Percentiles rank a stretch among this genome's conserved stretches.
These are phyloP conservation scores for Moesziomyces antarcticus DNA, from an alignment of 1,284 basidiomycete genomes.

Conservation along the genomic window DNA sequence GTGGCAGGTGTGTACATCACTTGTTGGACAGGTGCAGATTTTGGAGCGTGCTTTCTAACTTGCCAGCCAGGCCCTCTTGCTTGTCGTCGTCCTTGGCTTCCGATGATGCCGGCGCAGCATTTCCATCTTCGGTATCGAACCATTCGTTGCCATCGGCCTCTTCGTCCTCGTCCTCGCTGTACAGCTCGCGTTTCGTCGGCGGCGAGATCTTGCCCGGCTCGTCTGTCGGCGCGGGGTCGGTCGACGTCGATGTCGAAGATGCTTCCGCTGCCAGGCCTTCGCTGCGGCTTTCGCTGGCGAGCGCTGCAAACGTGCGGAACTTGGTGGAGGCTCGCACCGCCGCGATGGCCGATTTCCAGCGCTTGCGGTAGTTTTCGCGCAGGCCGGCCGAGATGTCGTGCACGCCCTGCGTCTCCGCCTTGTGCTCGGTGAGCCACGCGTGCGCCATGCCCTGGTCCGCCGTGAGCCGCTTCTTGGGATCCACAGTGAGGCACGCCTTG, in stretches of 20 bases:
- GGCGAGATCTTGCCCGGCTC: conserved; percentile 37
- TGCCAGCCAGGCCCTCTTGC: conserved; percentile 23
- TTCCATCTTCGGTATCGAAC: conserved; percentile 41
- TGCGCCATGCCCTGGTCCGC: conserved; percentile 79
- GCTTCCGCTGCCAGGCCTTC: conserved; percentile 13
- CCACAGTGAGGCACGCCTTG: conserved; percentile 77
- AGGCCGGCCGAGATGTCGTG: conserved; percentile 64
- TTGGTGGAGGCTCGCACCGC: conserved; percentile 65
- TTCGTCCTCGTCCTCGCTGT: conserved; percentile 44
- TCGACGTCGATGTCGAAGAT: conserved; percentile 5
- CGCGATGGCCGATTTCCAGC: conserved; percentile 66
- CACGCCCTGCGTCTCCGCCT: conserved; percentile 33
- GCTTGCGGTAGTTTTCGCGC: conserved; percentile 65
- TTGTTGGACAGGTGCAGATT: neutral
- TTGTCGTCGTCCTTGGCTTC: conserved; percentile 2
- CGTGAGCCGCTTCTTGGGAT: conserved; percentile 79
- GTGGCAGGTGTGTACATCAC: neutral
- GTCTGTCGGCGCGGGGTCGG: conserved; percentile 6
- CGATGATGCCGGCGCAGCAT: conserved; percentile 1
- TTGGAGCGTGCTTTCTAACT: conserved; percentile 15
- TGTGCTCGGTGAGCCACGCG: conserved; percentile 67
- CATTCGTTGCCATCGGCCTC: conserved; percentile 21
- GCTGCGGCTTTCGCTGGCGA: conserved; percentile 32
- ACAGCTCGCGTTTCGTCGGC: conserved; percentile 48
- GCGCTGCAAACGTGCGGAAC: conserved; percentile 58